Evolutionary conservation across 345 rosid genomes (phyloP).

Genomic region (Hibiscus syriacus): DNA sequence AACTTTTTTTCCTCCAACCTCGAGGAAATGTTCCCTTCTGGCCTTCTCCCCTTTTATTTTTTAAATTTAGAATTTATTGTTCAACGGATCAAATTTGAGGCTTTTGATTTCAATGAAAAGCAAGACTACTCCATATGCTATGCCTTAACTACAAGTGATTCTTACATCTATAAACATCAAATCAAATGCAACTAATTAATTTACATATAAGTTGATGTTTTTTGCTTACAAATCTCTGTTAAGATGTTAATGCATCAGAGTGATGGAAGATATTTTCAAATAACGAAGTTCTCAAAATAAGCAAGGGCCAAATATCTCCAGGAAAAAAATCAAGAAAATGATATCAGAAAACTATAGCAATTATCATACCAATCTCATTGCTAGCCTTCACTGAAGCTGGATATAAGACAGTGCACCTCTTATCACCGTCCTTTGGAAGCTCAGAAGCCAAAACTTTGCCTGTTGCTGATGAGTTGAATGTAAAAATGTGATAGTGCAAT

Average conservation of each 20-base stretch:
- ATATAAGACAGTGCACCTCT: conserved; percentile 71
- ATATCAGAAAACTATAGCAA: background rate
- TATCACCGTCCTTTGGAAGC: conserved; percentile 60
- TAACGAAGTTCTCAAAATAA: background rate
- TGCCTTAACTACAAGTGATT: background rate
- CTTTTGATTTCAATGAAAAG: background rate
- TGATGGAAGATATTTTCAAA: background rate
- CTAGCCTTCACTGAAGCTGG: conserved; percentile 92
- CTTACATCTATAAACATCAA: background rate
- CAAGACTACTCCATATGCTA: background rate
- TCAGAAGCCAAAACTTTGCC: conserved; percentile 85
- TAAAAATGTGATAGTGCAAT: background rate
- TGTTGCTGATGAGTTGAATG: conserved; percentile 49
- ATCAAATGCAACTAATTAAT: no score
- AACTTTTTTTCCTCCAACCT: background rate
- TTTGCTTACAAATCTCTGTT: background rate
- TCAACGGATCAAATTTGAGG: background rate
- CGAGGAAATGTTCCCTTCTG: background rate
- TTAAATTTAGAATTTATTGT: background rate
- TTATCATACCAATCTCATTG: conserved; percentile 66
- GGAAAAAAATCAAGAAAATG: background rate
- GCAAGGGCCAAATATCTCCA: background rate
- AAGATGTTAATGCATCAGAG: background rate
- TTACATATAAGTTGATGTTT: background rate
- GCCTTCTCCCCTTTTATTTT: background rate